These are phyloP conservation scores for Cyamopsis tetragonoloba DNA, from an alignment of 306 rosid species.

Conservation along the genomic window DNA sequence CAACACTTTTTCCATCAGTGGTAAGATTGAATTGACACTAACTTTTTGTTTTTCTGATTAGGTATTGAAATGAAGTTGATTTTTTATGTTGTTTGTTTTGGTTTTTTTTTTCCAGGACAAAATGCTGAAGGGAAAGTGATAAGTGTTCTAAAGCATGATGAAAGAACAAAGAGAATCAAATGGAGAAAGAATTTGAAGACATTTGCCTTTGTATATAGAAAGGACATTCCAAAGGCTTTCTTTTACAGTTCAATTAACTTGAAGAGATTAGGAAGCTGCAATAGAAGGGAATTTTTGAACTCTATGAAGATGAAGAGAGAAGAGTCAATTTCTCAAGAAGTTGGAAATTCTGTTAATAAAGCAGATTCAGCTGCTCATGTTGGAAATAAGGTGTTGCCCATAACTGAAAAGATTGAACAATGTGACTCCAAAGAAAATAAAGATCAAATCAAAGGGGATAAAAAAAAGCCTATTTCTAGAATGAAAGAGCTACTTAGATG, in stretches of 20 bases:
- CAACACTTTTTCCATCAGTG: conserved; percentile 32
- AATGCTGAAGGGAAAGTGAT: conserved; percentile 35
- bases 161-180: conserved; percentile 26
- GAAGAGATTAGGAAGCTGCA: conserved; percentile 33
- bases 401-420: conserved; percentile 39
- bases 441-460: conserved; percentile 44
- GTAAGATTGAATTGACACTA: conserved; percentile 35
- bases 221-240: conserved; percentile 49
- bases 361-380: conserved; percentile 42
- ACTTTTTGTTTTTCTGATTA: not conserved
- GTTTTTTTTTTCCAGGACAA: conserved; percentile 39
- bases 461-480: conserved; percentile 56
- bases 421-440: conserved; percentile 33
- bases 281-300: conserved; percentile 26
- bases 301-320: conserved; percentile 66
- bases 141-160: conserved; percentile 26
- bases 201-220: conserved; percentile 39
- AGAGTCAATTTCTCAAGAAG: conserved; percentile 38
- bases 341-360: conserved; percentile 39
- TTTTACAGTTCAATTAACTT: conserved; percentile 44
- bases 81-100: not conserved
- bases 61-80: not conserved
- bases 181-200: conserved; percentile 49
- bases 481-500: conserved; percentile 89
- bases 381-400: conserved; percentile 73